Evolutionary conservation across 1,284 basidiomycete species (phyloP).

Genomic region (Golubevia sp.): DNA sequence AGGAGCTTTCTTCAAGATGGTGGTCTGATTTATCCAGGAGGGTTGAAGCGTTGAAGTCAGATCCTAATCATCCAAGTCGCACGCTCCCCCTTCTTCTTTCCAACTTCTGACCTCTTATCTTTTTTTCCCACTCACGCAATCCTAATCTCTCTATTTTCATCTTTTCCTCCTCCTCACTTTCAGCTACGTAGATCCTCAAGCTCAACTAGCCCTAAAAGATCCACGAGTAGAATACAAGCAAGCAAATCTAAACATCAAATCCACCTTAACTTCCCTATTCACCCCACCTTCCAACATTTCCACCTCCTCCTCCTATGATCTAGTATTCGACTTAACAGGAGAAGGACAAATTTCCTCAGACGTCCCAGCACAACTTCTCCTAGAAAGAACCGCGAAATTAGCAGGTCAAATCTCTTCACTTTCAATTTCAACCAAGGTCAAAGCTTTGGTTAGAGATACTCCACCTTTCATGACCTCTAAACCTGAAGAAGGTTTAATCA

Average conservation of each 20-base stretch:
- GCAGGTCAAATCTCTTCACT: constrained; percentile 22
- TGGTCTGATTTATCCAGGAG: too few species aligned
- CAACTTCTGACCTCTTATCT: not conserved
- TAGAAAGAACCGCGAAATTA: constrained; percentile 34
- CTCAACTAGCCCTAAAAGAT: constrained; percentile 21
- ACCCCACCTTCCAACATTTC: constrained; percentile 14
- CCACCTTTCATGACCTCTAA: constrained; percentile 25
- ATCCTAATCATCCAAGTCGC: too few species aligned
- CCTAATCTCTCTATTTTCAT: too few species aligned
- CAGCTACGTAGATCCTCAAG: constrained; percentile 22
- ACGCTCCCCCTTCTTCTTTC: too few species aligned
- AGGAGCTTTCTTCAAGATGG: too few species aligned
- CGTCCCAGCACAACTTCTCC: constrained; percentile 24
- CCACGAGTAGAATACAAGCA: constrained; percentile 37
- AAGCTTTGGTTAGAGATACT: constrained; percentile 37
- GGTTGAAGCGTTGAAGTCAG: too few species aligned
- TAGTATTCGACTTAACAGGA: constrained; percentile 42
- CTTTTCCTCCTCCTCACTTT: not conserved
- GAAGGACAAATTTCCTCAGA: constrained; percentile 22
- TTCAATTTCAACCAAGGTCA: constrained; percentile 16
- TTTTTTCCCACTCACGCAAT: not conserved
- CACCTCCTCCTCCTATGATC: constrained; percentile 18
- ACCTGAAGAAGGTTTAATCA: constrained; percentile 19
- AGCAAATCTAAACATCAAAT: constrained; percentile 26
- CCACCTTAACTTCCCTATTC: constrained; percentile 14